These are phyloP conservation scores for Nicotiana sylvestris DNA, from an alignment of 257 asterid species.

Conservation along the genomic window DNA sequence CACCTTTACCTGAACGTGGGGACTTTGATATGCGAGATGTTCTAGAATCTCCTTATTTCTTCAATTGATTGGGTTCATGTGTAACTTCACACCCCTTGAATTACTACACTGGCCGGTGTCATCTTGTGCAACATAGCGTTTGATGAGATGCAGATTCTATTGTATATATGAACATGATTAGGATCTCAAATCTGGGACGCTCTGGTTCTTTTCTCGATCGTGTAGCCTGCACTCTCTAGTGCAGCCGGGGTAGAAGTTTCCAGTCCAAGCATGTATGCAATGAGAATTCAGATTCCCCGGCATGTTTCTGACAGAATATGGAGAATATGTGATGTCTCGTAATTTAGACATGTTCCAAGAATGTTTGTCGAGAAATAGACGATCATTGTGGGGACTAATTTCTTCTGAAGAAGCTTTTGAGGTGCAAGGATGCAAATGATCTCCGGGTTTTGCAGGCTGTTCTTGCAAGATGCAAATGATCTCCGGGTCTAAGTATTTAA, in stretches of 20 bases:
- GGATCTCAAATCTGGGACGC: background rate
- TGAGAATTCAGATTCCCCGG: background rate
- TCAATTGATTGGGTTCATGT: slow-evolving; percentile 45
- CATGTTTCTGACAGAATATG: background rate
- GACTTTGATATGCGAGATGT: slow-evolving; percentile 79
- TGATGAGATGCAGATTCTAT: background rate
- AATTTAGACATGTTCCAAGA: background rate
- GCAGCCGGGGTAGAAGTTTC: background rate
- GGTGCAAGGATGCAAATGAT: background rate
- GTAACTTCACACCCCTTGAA: background rate
- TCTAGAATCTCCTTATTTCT: slow-evolving; percentile 78
- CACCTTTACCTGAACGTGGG: slow-evolving; percentile 90
- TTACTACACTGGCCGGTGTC: background rate
- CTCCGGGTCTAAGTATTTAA: background rate
- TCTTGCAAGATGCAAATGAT: background rate
- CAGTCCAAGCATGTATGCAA: background rate
- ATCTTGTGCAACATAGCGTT: background rate
- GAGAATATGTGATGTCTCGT: background rate
- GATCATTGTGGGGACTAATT: background rate
- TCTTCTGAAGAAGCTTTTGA: background rate
- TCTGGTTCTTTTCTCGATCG: background rate
- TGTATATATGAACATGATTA: background rate
- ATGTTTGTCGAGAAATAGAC: background rate
- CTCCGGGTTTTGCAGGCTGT: background rate
- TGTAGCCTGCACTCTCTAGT: background rate